Conservation (phyloP, 164 flowering plant species). For the Cinnamomum chago region DNA sequence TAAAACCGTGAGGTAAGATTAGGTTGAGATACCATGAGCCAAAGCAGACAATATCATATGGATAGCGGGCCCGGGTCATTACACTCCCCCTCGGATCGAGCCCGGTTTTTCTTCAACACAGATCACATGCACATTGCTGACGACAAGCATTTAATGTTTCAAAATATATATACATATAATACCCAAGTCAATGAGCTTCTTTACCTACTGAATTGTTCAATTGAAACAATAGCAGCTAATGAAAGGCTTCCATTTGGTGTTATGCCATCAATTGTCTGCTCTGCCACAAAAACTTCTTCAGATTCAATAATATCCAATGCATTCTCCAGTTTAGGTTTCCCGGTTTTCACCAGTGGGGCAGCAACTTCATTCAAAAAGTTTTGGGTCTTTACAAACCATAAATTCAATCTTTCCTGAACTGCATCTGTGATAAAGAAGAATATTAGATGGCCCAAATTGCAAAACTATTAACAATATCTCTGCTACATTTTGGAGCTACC, state of each 20-base stretch:
- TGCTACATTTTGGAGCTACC: not conserved
- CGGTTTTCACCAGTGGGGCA: slow-evolving; percentile 53
- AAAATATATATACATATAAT: not conserved
- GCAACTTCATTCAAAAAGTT: slow-evolving; percentile 64
- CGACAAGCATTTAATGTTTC: no score
- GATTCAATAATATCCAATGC: slow-evolving; percentile 30
- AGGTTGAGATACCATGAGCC: no score
- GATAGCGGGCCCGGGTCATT: no score
- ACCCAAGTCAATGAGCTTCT: slow-evolving; percentile 3
- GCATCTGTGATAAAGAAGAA: slow-evolving; percentile 40
- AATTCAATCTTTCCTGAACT: slow-evolving; percentile 56
- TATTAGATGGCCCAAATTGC: not conserved
- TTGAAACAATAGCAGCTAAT: slow-evolving; percentile 65
- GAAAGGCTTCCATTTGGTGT: slow-evolving; percentile 71
- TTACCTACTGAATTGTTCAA: slow-evolving; percentile 98
- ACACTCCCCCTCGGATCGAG: no score
- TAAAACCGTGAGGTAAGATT: no score
- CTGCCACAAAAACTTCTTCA: slow-evolving; percentile 64
- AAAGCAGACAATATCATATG: no score
- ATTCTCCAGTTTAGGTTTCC: slow-evolving; percentile 29
- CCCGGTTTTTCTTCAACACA: no score
- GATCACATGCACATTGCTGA: no score
- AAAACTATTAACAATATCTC: not conserved
- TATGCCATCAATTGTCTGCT: slow-evolving; percentile 55
- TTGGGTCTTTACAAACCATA: slow-evolving; percentile 72